Evolutionary conservation across 768 basidiomycete genomes (phyloP).

Genomic region (Hygrophorus pudorinus): DNA sequence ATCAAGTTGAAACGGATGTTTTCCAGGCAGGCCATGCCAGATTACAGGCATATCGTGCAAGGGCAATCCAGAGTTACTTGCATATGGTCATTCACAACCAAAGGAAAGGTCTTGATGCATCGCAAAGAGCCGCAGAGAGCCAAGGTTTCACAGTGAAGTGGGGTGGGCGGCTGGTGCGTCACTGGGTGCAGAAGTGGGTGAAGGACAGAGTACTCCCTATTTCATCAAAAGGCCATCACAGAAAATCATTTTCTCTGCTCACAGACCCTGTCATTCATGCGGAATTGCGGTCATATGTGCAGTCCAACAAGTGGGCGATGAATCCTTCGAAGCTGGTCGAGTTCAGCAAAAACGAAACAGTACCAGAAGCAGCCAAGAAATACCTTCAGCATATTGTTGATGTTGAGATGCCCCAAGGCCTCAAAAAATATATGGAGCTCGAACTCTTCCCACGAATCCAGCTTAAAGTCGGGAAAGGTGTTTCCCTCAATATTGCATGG

Average conservation of each 20-base stretch:
- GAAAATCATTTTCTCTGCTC: slow-evolving; percentile 19
- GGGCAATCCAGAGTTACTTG: slow-evolving; percentile 19
- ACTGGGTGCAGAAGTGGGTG: slow-evolving; percentile 19
- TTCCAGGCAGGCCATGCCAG: slow-evolving; percentile 19
- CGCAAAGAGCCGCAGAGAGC: slow-evolving; percentile 18
- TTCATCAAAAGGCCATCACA: slow-evolving; percentile 18
- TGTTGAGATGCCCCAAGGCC: slow-evolving; percentile 24
- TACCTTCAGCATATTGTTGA: slow-evolving; percentile 19
- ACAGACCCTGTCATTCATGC: slow-evolving; percentile 18
- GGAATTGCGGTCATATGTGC: slow-evolving; percentile 20
- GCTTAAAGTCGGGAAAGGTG: slow-evolving; percentile 17
- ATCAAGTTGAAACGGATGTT: slow-evolving; percentile 14
- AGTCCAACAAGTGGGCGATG: too few species aligned
- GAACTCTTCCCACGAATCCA: slow-evolving; percentile 22
- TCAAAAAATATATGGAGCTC: slow-evolving; percentile 24
- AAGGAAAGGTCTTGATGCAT: slow-evolving; percentile 13
- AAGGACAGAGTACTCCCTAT: slow-evolving; percentile 13
- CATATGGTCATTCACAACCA: slow-evolving; percentile 21
- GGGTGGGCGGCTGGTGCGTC: slow-evolving; percentile 16
- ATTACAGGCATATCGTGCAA: slow-evolving; percentile 18
- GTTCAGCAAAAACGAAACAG: slow-evolving; percentile 15
- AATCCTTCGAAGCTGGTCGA: slow-evolving; percentile 21
- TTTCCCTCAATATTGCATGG: slow-evolving; percentile 24
- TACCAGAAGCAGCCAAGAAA: slow-evolving; percentile 18
- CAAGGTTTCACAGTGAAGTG: slow-evolving; percentile 22